phyloP scores from a whole-genome alignment of 257 asterid genomes.

The Ligustrum vulgare region DNA sequence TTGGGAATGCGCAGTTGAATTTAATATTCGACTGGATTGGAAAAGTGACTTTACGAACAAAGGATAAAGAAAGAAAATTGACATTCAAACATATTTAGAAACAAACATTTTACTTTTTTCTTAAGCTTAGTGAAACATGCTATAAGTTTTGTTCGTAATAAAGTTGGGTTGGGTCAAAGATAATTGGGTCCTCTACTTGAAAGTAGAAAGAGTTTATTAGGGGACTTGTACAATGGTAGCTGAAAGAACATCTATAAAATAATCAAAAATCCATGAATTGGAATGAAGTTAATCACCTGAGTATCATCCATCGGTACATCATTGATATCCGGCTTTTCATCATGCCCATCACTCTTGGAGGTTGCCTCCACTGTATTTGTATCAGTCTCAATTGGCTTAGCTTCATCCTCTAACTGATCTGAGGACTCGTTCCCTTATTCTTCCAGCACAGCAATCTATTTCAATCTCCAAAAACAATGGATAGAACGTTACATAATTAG shows the following conservation, averaged over 20 bases:
- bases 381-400: constrained; percentile 50
- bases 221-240: neutral
- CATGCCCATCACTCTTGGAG: constrained; percentile 47
- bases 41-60: too few species aligned
- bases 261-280: neutral
- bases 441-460: constrained; percentile 72
- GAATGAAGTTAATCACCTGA: constrained; percentile 42
- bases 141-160: neutral
- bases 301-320: constrained; percentile 70
- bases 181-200: neutral
- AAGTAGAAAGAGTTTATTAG: too few species aligned
- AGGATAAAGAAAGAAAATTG: neutral
- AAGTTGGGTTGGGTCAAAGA: neutral
- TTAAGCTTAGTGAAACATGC: neutral
- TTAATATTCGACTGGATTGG: too few species aligned
- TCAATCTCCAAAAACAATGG: constrained; percentile 19
- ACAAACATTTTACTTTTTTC: neutral
- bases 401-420: constrained; percentile 73
- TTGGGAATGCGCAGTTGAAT: too few species aligned
- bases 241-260: neutral
- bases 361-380: constrained; percentile 36
- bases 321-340: constrained; percentile 87
- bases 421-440: constrained; percentile 66
- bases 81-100: neutral
- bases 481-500: neutral